Evolutionary conservation across 169 alveolate genomes (phyloP), one percentile per base, ranked within the genome.

Genomic region (Eimeria necatrix): DNA sequence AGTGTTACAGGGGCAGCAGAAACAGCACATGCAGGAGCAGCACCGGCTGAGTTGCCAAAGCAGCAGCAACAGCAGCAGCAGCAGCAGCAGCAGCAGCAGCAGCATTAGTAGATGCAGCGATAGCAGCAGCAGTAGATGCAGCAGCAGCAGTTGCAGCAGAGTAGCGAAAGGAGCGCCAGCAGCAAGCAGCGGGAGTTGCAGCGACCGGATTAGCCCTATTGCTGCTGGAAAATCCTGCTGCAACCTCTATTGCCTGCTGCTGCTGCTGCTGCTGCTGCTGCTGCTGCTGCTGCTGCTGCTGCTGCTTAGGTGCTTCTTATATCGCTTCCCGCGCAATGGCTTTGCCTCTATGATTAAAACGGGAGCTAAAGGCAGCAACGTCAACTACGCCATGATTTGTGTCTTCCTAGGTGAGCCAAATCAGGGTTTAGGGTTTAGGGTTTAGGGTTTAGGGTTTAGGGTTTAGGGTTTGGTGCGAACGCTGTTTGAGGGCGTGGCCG

Each of bases 281-380:
- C 48, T 68, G 80, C 51, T 68, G 51, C 16, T 68, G 49, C 49
- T 68, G 80, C 49, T 68, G 80, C 49, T 68, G 80, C 80, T 61
- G 73, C 73, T 68, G 80, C 41, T 76, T 49, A 91, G 95, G 22
- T 74, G 59, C 52, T 91, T 91, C 60, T 53, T 91, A 7, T 91
- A 91, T 68, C 95, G 84, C 0, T 99, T 99, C 96, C 99, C 99
- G n/a, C 96, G 96, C 64, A 99, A 99, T 94, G 98, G 99, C 20
- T 99, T 99, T 95, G 98, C 99, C 51, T 97, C 99, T 76, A 99
- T 99, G 99, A 99, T 99, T 70, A 96, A 98, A 86, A 98, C 99
- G 6, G 99, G 99, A 18, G 96, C 96, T 52, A 94, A 94, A 32
- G 97, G 95, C 18, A 89, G 95, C 85, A 92, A 94, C 52, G 95